Conservation (phyloP, 352 stramenopile genomes). For the Globisporangium parvum region DNA sequence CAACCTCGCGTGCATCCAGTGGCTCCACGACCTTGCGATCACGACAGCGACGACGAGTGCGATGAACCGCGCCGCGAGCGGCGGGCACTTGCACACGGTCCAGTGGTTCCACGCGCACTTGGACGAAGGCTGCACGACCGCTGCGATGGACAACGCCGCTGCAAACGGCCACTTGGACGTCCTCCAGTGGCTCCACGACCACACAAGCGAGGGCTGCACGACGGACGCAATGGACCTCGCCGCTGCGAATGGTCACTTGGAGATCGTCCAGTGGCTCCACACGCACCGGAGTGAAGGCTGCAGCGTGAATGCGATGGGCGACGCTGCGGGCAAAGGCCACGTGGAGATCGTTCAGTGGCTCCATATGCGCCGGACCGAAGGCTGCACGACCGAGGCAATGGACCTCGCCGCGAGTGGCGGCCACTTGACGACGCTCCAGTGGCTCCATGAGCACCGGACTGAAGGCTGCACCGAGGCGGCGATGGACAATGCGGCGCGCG, state of each 20-base stretch:
- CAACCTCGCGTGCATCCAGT: conserved; percentile 12
- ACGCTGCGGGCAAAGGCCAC: conserved; percentile 13
- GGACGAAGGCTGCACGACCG: conserved; percentile 14
- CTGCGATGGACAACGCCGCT: conserved; percentile 18
- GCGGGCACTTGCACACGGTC: conserved; percentile 16
- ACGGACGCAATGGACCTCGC: conserved; percentile 20
- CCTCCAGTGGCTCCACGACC: conserved; percentile 16
- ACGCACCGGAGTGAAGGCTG: conserved; percentile 15
- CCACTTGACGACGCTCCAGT: conserved; percentile 30
- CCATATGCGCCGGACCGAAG: conserved; percentile 7
- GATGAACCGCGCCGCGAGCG: conserved; percentile 15
- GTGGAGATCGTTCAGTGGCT: conserved; percentile 18
- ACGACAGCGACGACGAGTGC: conserved; percentile 9
- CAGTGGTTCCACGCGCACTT: conserved; percentile 15
- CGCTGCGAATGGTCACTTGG: conserved; percentile 18
- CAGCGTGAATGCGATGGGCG: conserved; percentile 15
- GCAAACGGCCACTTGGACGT: conserved; percentile 14
- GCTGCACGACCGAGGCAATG: conserved; percentile 10
- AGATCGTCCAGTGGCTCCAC: conserved; percentile 18
- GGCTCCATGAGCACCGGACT: conserved; percentile 42
- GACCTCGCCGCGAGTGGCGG: conserved; percentile 6
- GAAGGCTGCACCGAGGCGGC: conserved; percentile 41
- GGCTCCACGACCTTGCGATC: conserved; percentile 7
- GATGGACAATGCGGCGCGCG: conserved; percentile 10
- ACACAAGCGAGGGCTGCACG: conserved; percentile 17